Evolutionary conservation across 73 alveolate species (phyloP).

Genomic region (Paramecium tetraurelia): DNA sequence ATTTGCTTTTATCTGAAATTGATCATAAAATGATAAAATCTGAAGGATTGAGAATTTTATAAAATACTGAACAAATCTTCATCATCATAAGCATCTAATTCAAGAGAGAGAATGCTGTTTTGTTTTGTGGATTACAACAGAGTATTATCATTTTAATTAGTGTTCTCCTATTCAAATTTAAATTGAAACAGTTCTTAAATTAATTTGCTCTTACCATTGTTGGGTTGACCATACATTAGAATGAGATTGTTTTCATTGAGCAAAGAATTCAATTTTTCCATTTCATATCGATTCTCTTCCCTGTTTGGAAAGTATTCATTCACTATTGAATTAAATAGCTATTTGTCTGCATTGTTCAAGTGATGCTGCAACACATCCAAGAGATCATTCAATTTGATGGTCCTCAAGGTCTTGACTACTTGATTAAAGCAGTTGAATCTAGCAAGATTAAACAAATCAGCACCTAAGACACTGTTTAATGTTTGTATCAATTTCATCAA

Average conservation of each 20-base stretch:
- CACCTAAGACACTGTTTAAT: background rate
- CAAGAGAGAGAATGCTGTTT: background rate
- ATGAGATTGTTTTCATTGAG: background rate
- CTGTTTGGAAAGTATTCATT: background rate
- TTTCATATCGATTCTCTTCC: background rate
- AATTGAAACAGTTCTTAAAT: background rate
- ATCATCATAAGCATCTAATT: conserved; percentile 14
- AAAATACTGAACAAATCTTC: background rate
- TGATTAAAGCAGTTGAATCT: background rate
- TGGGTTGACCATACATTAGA: background rate
- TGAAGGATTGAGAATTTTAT: background rate
- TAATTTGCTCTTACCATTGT: background rate
- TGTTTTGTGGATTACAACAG: background rate
- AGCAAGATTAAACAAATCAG: background rate
- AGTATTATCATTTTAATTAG: background rate
- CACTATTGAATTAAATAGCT: background rate
- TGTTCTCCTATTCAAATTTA: background rate
- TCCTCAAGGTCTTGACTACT: background rate
- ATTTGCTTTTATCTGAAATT: background rate
- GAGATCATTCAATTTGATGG: background rate
- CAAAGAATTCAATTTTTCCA: background rate
- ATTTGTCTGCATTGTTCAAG: background rate
- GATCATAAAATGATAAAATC: background rate
- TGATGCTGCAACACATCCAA: background rate
- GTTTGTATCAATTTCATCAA: background rate